Conservation (phyloP, 2,329 filamentous ascomycete genomes). For the Echinosphaeria canescens region DNA sequence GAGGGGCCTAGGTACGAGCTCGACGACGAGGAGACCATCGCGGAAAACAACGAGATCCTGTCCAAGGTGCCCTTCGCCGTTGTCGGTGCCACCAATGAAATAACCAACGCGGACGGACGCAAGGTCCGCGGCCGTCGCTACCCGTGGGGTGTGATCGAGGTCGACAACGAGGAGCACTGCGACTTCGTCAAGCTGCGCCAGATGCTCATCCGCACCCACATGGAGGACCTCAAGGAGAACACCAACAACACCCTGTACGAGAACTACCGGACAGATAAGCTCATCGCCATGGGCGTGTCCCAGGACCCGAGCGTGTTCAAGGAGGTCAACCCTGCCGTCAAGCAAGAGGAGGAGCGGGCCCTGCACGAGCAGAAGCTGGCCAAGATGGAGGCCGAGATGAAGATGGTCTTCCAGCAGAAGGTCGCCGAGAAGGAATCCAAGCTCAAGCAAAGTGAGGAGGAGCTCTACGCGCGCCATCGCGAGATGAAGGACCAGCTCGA, state of each 20-base stretch:
- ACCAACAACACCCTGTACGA: slow-evolving; percentile 98
- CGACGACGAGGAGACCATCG: slow-evolving; percentile 97
- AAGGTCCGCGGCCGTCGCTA: slow-evolving; percentile 92
- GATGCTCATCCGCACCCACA: slow-evolving; percentile 99
- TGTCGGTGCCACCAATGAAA: slow-evolving; percentile 90
- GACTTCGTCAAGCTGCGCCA: slow-evolving; percentile 99
- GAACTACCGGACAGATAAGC: slow-evolving; percentile 99
- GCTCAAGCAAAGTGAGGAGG: slow-evolving; percentile 97
- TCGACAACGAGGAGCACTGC: slow-evolving; percentile 99
- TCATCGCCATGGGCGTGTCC: slow-evolving; percentile 93
- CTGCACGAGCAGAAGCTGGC: slow-evolving; percentile 98
- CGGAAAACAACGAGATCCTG: slow-evolving; percentile 99
- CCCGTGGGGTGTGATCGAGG: slow-evolving; percentile 96
- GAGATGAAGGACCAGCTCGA: slow-evolving; percentile 99
- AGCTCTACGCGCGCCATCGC: slow-evolving; percentile 90
- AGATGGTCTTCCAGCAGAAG: slow-evolving; percentile 99
- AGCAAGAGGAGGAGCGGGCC: slow-evolving; percentile 97
- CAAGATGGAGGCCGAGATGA: slow-evolving; percentile 99
- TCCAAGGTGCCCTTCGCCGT: slow-evolving; percentile 98
- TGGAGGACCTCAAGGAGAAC: slow-evolving; percentile 99
- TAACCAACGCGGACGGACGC: slow-evolving; percentile 75
- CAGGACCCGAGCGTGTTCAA: slow-evolving; percentile 99
- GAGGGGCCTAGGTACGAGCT: slow-evolving; percentile 97
- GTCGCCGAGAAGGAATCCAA: slow-evolving; percentile 99
- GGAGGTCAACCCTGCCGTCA: slow-evolving; percentile 99